Conservation (phyloP, 78 protist genomes). For the Dictyostelium brefeldianum region DNA sequence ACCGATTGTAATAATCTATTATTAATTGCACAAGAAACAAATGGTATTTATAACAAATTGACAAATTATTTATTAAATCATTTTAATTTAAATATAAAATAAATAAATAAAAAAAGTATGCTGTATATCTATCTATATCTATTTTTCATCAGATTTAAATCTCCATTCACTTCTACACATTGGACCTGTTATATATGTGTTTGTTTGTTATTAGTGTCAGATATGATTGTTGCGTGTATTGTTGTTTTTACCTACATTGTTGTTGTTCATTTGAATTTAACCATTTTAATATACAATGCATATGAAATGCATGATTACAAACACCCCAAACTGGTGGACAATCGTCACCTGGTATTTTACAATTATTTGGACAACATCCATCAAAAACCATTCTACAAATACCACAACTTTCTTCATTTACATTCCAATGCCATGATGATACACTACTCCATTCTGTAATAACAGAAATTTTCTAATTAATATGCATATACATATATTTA, state of each 20-base stretch:
- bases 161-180: constrained; percentile 78
- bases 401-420: constrained; percentile 93
- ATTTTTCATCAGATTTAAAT: constrained; percentile 47
- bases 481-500: not conserved
- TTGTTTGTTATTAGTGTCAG: not conserved
- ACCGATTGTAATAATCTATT: no score
- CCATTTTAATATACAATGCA: constrained; percentile 96
- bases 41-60: no score
- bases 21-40: no score
- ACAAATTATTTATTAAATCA: no score
- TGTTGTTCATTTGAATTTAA: constrained; percentile 62
- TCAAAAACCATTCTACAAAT: constrained; percentile 93
- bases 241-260: constrained; percentile 31
- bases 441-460: constrained; percentile 63
- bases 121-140: not conserved
- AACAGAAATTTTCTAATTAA: not conserved
- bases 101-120: not conserved
- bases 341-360: constrained; percentile 95
- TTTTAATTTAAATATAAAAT: not conserved
- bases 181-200: constrained; percentile 18
- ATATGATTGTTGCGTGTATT: not conserved
- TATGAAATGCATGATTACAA: constrained; percentile 94
- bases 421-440: constrained; percentile 85
- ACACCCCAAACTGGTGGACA: constrained; percentile 93
- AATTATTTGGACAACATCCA: constrained; percentile 88